phyloP scores from a whole-genome alignment of 2,329 filamentous ascomycete genomes.

The Colletotrichum tanaceti region DNA sequence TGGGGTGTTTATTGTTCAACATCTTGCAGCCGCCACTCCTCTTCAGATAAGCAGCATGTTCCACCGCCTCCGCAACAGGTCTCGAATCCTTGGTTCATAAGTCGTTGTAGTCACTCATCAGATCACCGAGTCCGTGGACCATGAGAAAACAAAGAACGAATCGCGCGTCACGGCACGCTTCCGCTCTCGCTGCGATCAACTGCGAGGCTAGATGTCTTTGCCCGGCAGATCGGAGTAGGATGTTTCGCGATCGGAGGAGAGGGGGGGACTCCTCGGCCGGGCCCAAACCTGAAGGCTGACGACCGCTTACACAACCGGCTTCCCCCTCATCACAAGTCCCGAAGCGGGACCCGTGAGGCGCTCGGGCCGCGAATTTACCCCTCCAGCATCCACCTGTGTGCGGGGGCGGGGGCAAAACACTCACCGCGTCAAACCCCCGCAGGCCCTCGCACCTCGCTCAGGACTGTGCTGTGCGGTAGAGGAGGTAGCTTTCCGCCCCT shows the following conservation, averaged over 20 bases:
- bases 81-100: neutral
- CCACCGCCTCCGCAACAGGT: neutral
- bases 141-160: too few relatives aligned
- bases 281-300: too few relatives aligned
- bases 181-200: neutral
- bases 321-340: conserved; percentile 17
- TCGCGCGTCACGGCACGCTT: too few relatives aligned
- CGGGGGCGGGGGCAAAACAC: conserved; percentile 31
- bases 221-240: neutral
- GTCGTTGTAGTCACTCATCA: too few relatives aligned
- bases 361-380: conserved; percentile 8
- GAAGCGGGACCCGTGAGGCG: conserved; percentile 10
- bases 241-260: neutral
- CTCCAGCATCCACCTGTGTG: neutral
- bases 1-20: too few relatives aligned
- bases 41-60: too few relatives aligned
- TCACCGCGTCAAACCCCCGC: conserved; percentile 12
- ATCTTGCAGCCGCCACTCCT: too few relatives aligned
- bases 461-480: neutral
- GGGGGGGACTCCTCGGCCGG: neutral
- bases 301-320: conserved; percentile 18
- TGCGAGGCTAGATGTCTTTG: neutral
- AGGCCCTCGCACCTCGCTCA: neutral
- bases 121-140: too few relatives aligned
- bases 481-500: neutral